Conservation (phyloP, 192 early-diverging fungal genomes). For the Polychytrium aggregatum region DNA sequence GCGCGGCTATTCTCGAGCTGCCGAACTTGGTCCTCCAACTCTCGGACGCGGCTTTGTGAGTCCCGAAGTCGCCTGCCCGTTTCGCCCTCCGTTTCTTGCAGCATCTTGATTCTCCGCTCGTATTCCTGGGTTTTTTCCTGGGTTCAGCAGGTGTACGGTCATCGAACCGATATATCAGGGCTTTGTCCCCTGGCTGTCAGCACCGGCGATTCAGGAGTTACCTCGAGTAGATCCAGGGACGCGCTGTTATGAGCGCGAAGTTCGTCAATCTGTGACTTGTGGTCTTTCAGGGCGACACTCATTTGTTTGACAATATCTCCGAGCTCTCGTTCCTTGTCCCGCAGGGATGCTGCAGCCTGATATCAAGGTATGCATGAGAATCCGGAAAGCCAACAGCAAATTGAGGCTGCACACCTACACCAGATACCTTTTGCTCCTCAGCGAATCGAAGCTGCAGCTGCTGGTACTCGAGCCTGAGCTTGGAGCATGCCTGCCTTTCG, state of each 20-base stretch:
- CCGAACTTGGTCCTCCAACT: background rate
- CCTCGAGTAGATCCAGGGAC: constrained; percentile 20
- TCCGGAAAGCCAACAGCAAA: no score
- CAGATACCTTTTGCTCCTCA: constrained; percentile 9
- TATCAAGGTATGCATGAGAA: no score
- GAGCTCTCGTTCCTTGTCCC: constrained; percentile 17
- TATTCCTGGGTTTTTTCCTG: constrained; percentile 16
- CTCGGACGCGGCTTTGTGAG: background rate
- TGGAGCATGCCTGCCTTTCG: no score
- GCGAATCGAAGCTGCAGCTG: constrained; percentile 11
- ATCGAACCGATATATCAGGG: no score
- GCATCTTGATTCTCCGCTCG: constrained; percentile 3
- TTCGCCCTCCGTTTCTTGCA: constrained; percentile 2
- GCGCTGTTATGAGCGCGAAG: constrained; percentile 12
- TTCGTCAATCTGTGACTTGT: constrained; percentile 25
- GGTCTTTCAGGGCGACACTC: constrained; percentile 24
- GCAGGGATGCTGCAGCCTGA: no score
- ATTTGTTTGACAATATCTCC: constrained; percentile 14
- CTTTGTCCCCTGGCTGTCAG: no score
- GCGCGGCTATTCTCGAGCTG: background rate
- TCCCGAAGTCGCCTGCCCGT: background rate
- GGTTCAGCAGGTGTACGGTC: no score
- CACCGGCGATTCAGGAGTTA: no score
- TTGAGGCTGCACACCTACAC: no score
- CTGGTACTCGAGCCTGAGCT: no score